Evolutionary conservation across 352 stramenopile species (phyloP).

Genomic region (Globisporangium perplexum): DNA sequence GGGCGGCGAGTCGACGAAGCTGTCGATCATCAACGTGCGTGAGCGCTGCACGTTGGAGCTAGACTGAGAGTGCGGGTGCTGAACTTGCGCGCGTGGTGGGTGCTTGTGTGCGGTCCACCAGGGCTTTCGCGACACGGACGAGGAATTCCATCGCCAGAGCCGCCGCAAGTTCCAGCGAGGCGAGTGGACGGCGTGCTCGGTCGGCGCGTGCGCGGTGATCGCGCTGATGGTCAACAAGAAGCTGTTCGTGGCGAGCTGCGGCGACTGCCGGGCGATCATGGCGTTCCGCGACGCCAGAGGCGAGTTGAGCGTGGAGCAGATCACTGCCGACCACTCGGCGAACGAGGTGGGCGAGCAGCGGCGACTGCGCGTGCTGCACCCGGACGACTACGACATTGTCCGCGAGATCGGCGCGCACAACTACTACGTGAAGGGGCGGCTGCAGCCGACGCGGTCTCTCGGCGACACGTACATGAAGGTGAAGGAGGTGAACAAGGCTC

Average conservation of each 20-base stretch:
- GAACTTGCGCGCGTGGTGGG: not conserved
- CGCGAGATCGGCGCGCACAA: slow-evolving; percentile 60
- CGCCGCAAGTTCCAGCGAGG: slow-evolving; percentile 42
- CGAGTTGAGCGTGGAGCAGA: slow-evolving; percentile 51
- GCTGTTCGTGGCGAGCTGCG: slow-evolving; percentile 58
- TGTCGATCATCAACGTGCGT: slow-evolving; percentile 40
- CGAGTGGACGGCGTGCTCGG: slow-evolving; percentile 52
- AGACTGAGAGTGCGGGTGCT: not conserved
- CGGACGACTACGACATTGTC: slow-evolving; percentile 64
- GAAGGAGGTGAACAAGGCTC: slow-evolving; percentile 58
- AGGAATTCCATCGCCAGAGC: slow-evolving; percentile 55
- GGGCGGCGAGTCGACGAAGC: slow-evolving; percentile 22
- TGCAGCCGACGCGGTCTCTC: slow-evolving; percentile 60
- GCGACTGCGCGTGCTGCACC: slow-evolving; percentile 45
- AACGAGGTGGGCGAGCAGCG: slow-evolving; percentile 58
- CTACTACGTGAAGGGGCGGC: slow-evolving; percentile 65
- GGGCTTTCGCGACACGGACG: slow-evolving; percentile 53
- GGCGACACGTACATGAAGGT: slow-evolving; percentile 76
- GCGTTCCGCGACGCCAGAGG: slow-evolving; percentile 46
- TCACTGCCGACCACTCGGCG: slow-evolving; percentile 60
- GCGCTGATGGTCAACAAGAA: slow-evolving; percentile 47
- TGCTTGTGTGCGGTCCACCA: not conserved
- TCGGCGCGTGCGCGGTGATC: slow-evolving; percentile 57
- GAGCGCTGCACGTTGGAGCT: not conserved
- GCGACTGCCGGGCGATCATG: slow-evolving; percentile 64